Evolutionary conservation across 495 filamentous ascomycete genomes (phyloP).

Genomic region (Trichoderma erinaceum): DNA sequence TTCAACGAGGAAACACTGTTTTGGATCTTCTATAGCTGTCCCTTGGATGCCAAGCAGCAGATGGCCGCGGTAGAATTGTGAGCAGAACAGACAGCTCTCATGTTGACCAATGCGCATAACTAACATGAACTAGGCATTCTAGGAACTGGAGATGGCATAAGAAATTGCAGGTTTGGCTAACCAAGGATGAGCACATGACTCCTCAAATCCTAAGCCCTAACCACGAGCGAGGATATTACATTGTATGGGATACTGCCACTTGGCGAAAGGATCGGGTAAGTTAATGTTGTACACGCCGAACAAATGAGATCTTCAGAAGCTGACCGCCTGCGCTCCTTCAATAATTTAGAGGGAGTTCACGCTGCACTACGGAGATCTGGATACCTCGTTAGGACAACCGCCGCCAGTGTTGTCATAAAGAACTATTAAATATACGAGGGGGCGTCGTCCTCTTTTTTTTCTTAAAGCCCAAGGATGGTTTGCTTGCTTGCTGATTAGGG

Average conservation of each 20-base stretch:
- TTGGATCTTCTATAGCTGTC: constrained; percentile 91
- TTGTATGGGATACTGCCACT: constrained; percentile 76
- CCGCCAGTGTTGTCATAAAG: background rate
- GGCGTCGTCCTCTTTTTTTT: background rate
- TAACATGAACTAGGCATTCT: constrained; percentile 32
- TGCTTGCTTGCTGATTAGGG: constrained; percentile 1
- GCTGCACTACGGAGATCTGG: constrained; percentile 71
- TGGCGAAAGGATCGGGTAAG: constrained; percentile 81
- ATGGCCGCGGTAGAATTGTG: constrained; percentile 75
- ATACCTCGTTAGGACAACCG: constrained; percentile 31
- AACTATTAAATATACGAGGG: background rate
- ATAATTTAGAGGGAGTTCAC: constrained; percentile 64
- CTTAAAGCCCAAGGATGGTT: background rate
- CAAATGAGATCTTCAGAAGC: constrained; percentile 14
- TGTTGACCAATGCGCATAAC: background rate
- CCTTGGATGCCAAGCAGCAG: constrained; percentile 77
- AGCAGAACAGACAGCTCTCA: constrained; percentile 20
- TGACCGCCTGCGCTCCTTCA: constrained; percentile 15
- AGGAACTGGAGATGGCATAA: constrained; percentile 95
- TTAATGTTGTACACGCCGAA: constrained; percentile 18
- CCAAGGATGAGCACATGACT: constrained; percentile 71
- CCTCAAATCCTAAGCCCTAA: constrained; percentile 60
- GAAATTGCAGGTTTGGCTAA: constrained; percentile 81
- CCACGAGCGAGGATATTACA: constrained; percentile 79
- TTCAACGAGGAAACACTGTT: constrained; percentile 91